Evolutionary conservation across 148 eudicot genomes (phyloP).

Genomic region (Cornus florida): DNA sequence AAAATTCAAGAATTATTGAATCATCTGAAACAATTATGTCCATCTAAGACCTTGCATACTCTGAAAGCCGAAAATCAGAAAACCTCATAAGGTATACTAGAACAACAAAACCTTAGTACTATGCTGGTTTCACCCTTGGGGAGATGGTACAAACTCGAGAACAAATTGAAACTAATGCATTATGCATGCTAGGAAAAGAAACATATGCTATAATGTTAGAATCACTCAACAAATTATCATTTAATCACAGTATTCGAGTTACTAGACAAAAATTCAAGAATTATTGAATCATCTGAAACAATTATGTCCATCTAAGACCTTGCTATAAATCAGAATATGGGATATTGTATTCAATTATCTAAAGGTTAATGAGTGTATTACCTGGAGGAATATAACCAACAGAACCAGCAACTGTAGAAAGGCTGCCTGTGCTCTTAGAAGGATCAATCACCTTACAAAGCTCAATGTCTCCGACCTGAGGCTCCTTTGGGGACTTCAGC

Average conservation of each 20-base stretch:
- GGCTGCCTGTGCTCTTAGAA: slow-evolving; percentile 62
- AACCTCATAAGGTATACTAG: too few relatives aligned
- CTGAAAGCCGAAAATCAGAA: slow-evolving; percentile 38
- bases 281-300: neutral
- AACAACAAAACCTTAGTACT: too few relatives aligned
- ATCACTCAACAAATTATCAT: too few relatives aligned
- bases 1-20: neutral
- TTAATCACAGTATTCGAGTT: too few relatives aligned
- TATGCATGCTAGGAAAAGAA: too few relatives aligned
- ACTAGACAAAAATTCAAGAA: too few relatives aligned
- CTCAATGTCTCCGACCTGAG: slow-evolving; percentile 84
- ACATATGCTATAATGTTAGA: too few relatives aligned
- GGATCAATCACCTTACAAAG: slow-evolving; percentile 84
- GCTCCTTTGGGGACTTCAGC: slow-evolving; percentile 70
- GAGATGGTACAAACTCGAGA: slow-evolving; percentile 6
- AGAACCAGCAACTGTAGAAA: slow-evolving; percentile 79
- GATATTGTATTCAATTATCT: too few relatives aligned
- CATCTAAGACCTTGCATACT: slow-evolving; percentile 28
- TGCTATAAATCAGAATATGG: too few relatives aligned
- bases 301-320: neutral
- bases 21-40: neutral
- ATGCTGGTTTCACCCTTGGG: too few relatives aligned
- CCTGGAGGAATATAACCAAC: slow-evolving; percentile 96
- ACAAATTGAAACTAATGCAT: too few relatives aligned
- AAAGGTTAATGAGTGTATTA: slow-evolving; percentile 17